Conservation (phyloP, 805 yeast species). For the Alloascoidea hylecoeti region DNA sequence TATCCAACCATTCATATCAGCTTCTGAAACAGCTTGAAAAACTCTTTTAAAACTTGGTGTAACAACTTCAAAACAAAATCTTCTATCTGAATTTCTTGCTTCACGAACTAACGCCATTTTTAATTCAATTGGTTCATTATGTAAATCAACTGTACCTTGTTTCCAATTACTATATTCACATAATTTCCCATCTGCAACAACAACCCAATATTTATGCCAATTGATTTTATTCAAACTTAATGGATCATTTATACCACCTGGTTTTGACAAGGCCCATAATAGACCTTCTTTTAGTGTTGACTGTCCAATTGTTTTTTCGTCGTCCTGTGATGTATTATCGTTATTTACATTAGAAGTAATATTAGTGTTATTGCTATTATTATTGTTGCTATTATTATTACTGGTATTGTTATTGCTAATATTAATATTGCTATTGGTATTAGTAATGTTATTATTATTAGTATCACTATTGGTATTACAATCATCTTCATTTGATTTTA, state of each 20-base stretch:
- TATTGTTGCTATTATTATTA: too few species aligned
- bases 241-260: conserved; percentile 18
- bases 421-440: too few species aligned
- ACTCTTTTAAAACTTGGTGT: conserved; percentile 60
- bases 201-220: conserved; percentile 90
- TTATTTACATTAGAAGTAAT: too few species aligned
- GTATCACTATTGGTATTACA: background rate
- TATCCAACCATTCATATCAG: conserved; percentile 60
- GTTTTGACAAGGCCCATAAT: conserved; percentile 26
- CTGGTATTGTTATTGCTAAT: too few species aligned
- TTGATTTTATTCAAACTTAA: conserved; percentile 19
- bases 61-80: conserved; percentile 61
- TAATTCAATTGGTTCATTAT: conserved; percentile 56
- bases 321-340: too few species aligned
- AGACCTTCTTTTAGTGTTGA: conserved; percentile 30
- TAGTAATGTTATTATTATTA: background rate
- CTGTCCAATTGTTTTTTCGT: too few species aligned
- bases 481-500: background rate
- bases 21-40: conserved; percentile 61
- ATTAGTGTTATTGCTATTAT: too few species aligned
- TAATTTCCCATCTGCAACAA: conserved; percentile 50
- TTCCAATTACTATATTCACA: conserved; percentile 75
- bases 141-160: conserved; percentile 36
- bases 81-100: conserved; percentile 21
- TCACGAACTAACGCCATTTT: conserved; percentile 51